Base-by-base conservation (phyloP, 257 asterid genomes). In the Solanum medicagineum region DNA sequence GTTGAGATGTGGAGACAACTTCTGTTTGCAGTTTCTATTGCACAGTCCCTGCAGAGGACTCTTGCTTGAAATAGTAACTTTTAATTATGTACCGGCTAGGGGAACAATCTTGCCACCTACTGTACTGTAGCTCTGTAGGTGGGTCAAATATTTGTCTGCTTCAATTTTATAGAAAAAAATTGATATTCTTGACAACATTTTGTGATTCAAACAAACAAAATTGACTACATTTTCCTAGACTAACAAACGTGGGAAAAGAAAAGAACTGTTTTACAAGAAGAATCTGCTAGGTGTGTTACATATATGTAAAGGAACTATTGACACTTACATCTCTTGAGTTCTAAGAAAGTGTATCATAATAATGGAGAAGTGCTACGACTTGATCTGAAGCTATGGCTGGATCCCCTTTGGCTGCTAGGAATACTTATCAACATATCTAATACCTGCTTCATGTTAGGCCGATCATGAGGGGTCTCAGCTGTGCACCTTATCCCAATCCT, bases 361-460 rank as follows among this genome's bases (percentile, higher is more conserved):
- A 69, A 83, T 47, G 88, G 88, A 12, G 88, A 51, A 87, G 88
- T 83, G 60, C 91, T 85, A 87, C 87, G 87, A 1, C 65, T 85
- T 84, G 85, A 86, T 68, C 80, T 81, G 42, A 49, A 82, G 69
- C 89, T 89, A 75, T 85, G 89, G 44, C 59, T 80, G 83, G 86
- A 87, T 75, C 90, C 89, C 77, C 81, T 84, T 12, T 70, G 83
- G 74, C 82, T 85, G 81, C 90, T 90, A 84, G 92, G 90, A 81
- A 95, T 86, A 88, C 75, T 91, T 84, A 91, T 86, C 90, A 96
- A 87, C 98, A 95, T 91, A n/a, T 89, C 93, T 68, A 94, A 86
- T 16, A 93, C 98, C 85, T 96, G 97, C 89, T 94, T 95, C 98
- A 96, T 96, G 59, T 91, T 96, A 32, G 99, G 99, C 90, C 99